Base-by-base conservation (phyloP, 768 basidiomycete genomes). In the Boletus patriciae region DNA sequence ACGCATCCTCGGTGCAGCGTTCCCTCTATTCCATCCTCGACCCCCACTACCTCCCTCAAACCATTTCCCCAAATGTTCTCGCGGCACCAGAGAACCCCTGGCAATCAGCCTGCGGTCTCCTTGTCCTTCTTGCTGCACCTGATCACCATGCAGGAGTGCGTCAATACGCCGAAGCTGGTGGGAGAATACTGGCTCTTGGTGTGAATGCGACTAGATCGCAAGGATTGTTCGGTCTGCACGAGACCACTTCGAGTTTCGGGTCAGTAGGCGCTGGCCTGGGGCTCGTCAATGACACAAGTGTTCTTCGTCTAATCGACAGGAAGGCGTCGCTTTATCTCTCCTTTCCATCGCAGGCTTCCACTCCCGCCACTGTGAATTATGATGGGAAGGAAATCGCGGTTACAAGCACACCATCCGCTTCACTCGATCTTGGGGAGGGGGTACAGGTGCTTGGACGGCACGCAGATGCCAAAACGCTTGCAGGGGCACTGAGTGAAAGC, bases 11-110 rank as follows among this genome's bases (percentile, higher is more conserved):
- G 62, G 74, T 52, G 66, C 80, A 61, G 70, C 82, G 8, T 60
- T 84, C 74, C 1, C 80, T 94, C 18, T 77, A 80, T 31, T 66
- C 78, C 3, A 63, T 89, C 29, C 83, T 96, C 19, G 66, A 79
- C 15, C 87, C 92, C 0, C 80, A 86, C 68, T 95, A 94, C 70
- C 83, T 90, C 13, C 84, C 96, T 42, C 90, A 92, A 57, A 70
- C 83, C 16, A 78, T 94, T 49, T 75, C 84, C 0, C 77, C 79
- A 12, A 73, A 81, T 40, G 69, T 80, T 3, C 74, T 98, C 6
- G 72, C 77, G 1, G 74, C 78, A 0, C 86, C 77, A 11, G 75
- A 80, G 1, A 85, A 87, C 44, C 94, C 94, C 19, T 98, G 94
- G 95, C 70, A 82, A 37, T 66, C 75, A 7, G 79, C 81, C 11